A percentile compares a stretch with the other conserved stretches of the same genome.
phyloP scores from a whole-genome alignment of 768 basidiomycete species.

The Mycena amicta region DNA sequence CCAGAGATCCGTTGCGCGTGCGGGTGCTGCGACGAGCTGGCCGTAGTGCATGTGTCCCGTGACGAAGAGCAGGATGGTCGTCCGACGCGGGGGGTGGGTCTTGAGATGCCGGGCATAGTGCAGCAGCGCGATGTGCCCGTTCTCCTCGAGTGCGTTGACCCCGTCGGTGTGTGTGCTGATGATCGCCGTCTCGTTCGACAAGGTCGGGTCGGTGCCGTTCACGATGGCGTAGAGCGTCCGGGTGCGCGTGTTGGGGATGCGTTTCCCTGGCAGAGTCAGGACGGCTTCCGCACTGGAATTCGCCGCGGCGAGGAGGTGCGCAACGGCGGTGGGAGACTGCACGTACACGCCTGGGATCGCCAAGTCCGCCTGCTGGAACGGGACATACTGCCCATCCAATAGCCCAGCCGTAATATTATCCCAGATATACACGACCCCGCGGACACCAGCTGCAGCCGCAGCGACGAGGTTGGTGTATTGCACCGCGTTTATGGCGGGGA shows the following conservation, averaged over 20 bases:
- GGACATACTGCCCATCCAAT: not conserved
- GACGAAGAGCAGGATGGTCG: too few relatives aligned
- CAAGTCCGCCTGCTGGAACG: not conserved
- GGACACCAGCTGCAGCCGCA: slow-evolving; percentile 1
- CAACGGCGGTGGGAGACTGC: not conserved
- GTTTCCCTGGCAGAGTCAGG: not conserved
- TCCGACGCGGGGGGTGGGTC: too few relatives aligned
- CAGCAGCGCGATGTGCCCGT: slow-evolving; percentile 8
- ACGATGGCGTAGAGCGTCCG: slow-evolving; percentile 5
- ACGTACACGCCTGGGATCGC: not conserved
- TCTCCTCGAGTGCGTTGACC: slow-evolving; percentile 1
- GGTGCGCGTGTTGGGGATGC: not conserved
- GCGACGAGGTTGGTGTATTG: not conserved
- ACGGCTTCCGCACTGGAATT: too few relatives aligned
- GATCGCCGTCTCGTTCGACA: not conserved
- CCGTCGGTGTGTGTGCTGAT: slow-evolving; percentile 5
- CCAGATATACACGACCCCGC: slow-evolving; percentile 2
- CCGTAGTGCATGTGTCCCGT: too few relatives aligned
- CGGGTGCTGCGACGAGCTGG: too few relatives aligned
- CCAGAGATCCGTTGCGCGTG: too few relatives aligned
- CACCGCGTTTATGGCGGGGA: not conserved
- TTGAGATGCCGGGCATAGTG: not conserved
- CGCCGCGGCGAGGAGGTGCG: not conserved
- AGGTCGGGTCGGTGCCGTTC: not conserved
- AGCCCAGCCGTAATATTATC: not conserved